Evolutionary conservation across 805 yeast genomes (phyloP).

Genomic region (Debaryomyces castellii): DNA sequence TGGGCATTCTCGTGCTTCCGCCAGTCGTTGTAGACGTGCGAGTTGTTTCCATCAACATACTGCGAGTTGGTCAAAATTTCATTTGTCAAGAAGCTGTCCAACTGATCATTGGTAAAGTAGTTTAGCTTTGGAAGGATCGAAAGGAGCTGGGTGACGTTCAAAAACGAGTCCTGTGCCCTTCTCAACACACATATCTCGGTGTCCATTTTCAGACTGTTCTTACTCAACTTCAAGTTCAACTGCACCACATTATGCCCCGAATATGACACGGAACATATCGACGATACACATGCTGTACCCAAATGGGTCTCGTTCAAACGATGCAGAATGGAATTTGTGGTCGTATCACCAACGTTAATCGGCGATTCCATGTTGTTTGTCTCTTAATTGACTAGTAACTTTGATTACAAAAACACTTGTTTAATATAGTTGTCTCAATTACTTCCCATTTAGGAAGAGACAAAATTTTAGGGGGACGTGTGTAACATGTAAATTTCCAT

Average conservation of each 20-base stretch:
- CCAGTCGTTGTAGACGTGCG: conserved; percentile 26
- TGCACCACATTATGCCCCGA: conserved; percentile 39
- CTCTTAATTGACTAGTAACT: not conserved
- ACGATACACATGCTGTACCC: conserved; percentile 16
- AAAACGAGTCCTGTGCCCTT: conserved; percentile 42
- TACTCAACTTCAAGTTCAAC: conserved; percentile 17
- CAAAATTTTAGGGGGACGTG: conserved; percentile 7
- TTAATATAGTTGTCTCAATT: not conserved
- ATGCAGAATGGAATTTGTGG: conserved; percentile 38
- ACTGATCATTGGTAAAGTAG: conserved; percentile 22
- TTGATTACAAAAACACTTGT: not conserved
- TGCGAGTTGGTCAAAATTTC: conserved; percentile 33
- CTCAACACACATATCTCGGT: conserved; percentile 28
- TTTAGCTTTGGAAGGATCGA: conserved; percentile 30
- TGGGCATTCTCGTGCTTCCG: conserved; percentile 24
- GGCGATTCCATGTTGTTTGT: conserved; percentile 39
- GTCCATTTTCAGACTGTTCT: not conserved
- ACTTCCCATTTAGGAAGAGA: conserved; percentile 7
- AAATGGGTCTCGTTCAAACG: conserved; percentile 37
- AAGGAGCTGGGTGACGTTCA: conserved; percentile 39
- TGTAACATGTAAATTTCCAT: conserved; percentile 7
- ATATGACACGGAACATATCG: conserved; percentile 28
- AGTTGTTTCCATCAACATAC: conserved; percentile 19
- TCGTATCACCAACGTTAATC: conserved; percentile 38
- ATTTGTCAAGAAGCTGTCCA: conserved; percentile 29